A percentile compares a stretch with the other conserved stretches of the same genome.
These are phyloP conservation scores for Solanum hybrid DNA, from an alignment of 305 asterid species.

Conservation along the genomic window DNA sequence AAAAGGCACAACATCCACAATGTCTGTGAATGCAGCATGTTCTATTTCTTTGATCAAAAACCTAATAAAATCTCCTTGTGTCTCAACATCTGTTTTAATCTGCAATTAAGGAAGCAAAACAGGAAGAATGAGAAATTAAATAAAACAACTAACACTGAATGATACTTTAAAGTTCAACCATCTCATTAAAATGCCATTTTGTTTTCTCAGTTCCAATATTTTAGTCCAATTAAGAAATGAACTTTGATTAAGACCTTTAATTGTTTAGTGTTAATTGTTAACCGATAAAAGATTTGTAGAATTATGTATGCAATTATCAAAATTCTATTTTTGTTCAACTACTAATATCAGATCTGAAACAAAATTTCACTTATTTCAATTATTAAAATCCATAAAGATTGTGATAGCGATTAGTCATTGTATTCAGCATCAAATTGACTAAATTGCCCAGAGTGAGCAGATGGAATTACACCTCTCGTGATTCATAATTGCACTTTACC, in stretches of 20 bases:
- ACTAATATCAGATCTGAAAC: not conserved
- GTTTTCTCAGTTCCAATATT: not conserved
- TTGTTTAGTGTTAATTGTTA: not conserved
- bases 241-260: not conserved
- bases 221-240: not conserved
- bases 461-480: constrained; percentile 11
- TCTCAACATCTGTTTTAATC: constrained; percentile 93
- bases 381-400: not conserved
- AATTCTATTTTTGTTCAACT: not conserved
- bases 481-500: constrained; percentile 8
- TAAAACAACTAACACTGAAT: not conserved
- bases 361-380: not conserved
- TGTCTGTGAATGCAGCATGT: constrained; percentile 77
- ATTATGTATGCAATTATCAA: no score
- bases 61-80: constrained; percentile 91
- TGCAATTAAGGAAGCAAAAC: constrained; percentile 24
- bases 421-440: constrained; percentile 23
- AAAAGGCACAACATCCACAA: constrained; percentile 89
- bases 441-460: constrained; percentile 31
- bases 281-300: not conserved
- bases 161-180: not conserved
- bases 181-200: not conserved
- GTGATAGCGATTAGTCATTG: not conserved
- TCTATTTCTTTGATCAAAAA: constrained; percentile 91
- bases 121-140: not conserved